These are phyloP conservation scores for Beauveria medogensis DNA, from an alignment of 2,329 filamentous ascomycete species.

Conservation along the genomic window DNA sequence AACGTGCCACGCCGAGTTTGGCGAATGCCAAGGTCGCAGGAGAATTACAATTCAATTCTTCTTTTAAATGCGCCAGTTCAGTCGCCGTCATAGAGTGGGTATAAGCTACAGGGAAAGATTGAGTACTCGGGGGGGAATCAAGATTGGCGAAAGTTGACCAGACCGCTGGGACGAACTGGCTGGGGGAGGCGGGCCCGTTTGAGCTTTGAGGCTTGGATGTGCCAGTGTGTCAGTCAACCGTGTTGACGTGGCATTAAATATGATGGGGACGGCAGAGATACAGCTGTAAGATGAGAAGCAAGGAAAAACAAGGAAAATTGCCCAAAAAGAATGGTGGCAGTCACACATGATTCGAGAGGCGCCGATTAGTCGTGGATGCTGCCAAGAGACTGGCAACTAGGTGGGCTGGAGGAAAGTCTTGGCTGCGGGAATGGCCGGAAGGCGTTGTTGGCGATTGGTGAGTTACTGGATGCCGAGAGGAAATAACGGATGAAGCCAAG, in stretches of 20 bases:
- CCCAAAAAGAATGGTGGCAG: not conserved
- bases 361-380: not conserved
- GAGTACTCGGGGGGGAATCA: not conserved
- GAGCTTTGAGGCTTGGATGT: not conserved
- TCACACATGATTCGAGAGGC: not conserved
- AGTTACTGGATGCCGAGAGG: not conserved
- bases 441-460: not conserved
- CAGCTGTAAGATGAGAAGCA: not conserved
- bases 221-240: too few relatives aligned
- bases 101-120: too few relatives aligned
- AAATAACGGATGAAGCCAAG: not conserved
- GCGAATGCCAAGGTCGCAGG: too few relatives aligned
- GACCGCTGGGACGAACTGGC: not conserved
- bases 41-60: too few relatives aligned
- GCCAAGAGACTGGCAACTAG: not conserved
- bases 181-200: not conserved
- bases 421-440: not conserved
- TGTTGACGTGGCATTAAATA: too few relatives aligned
- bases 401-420: not conserved
- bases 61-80: too few relatives aligned
- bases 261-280: too few relatives aligned
- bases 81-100: too few relatives aligned
- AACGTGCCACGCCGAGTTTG: too few relatives aligned
- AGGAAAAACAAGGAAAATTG: not conserved
- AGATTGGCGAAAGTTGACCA: not conserved